Base-by-base conservation (phyloP, 805 yeast genomes). In the Wickerhamomyces queroliae region DNA sequence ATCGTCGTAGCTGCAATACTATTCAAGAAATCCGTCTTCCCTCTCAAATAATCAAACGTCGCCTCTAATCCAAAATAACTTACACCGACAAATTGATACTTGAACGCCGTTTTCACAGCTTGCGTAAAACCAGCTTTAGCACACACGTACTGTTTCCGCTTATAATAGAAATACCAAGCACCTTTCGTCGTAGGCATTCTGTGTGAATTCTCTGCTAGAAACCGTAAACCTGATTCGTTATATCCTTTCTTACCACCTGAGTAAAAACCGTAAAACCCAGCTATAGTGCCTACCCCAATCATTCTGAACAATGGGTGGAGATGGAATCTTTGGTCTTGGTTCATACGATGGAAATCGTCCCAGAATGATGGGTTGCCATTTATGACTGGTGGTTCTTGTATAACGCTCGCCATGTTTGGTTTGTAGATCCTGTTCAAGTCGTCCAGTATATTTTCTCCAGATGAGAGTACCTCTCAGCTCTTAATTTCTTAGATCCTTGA, bases 141-240 rank as follows among this genome's bases (percentile, higher is more conserved):
- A 61, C 86, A 76, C 23, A 82, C 83, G 58, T 84, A 83, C 59
- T 84, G 83, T 63, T 85, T 87, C 45, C 87, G 71, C 61, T 83
- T 86, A 61, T 87, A 93, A 60, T 87, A 87, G 56, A 81, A 83
- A 54, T 83, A 87, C 96, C 95, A 87, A 0, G 91, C 93, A 17
- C 87, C 89, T 39, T 77, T 81, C 0, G 82, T 77, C 18, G 60
- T 69, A 7, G 96, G 96, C 41, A 88, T 62, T 38, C 96, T 58
- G 55, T 87, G 95, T 12, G 93, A 83, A 52, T 87, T 87, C 48
- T 84, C 86, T 2, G 90, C 88, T 35, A 87, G 64, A 49, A 74
- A 87, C 32, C 77, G 69, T 32, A 79, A 60, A 1, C 83, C 74
- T 1, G 85, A 65, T 2, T 56, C 46, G 38, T 69, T 68, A 50